These are phyloP conservation scores for Cystobasidium tubakii DNA, from an alignment of 768 basidiomycete genomes.

Conservation along the genomic window DNA sequence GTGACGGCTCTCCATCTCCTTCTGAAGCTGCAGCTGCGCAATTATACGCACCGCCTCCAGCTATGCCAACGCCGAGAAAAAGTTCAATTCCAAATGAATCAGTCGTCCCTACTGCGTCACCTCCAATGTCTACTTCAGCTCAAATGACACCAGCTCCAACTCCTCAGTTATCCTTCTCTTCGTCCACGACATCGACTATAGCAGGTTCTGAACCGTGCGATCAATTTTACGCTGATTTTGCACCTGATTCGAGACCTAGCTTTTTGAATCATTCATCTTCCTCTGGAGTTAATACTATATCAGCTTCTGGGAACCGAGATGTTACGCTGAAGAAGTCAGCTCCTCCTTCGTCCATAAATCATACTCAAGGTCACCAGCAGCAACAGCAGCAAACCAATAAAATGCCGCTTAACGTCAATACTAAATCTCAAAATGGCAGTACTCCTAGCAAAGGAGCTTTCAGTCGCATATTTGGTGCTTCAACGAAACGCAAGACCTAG, in stretches of 20 bases:
- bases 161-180: conserved; percentile 33
- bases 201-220: conserved; percentile 22
- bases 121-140: background rate
- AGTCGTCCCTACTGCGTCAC: background rate
- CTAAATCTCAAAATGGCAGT: background rate
- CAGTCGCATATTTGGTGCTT: background rate
- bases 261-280: background rate
- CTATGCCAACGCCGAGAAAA: background rate
- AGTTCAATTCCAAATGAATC: background rate
- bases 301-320: background rate
- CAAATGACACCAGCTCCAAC: conserved; percentile 21
- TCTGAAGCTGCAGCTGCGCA: conserved; percentile 2
- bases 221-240: conserved; percentile 32
- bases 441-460: background rate
- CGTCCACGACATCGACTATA: conserved; percentile 14
- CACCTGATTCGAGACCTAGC: conserved; percentile 17
- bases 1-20: background rate
- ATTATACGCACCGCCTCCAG: background rate
- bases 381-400: background rate
- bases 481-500: background rate
- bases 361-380: background rate
- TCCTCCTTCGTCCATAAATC: background rate
- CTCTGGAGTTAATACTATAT: background rate
- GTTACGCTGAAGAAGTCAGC: background rate
- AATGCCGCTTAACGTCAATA: background rate